Percentiles rank a stretch among this genome's conserved stretches.
Evolutionary conservation across 495 filamentous ascomycete species (phyloP).

Genomic region (Bryoglossum gracile): DNA sequence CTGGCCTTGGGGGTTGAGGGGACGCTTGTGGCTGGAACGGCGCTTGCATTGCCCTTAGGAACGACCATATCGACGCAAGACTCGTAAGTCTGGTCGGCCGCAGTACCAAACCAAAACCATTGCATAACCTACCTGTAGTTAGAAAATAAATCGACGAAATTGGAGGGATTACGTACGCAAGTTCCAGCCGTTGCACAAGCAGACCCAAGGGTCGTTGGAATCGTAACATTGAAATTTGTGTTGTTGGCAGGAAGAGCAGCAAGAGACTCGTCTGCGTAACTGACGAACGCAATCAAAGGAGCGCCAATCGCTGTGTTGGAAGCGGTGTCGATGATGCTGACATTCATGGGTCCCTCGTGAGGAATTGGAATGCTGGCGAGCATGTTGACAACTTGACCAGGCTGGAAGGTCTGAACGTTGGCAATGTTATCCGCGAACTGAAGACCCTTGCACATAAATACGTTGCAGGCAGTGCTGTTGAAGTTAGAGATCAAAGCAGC

Average conservation of each 20-base stretch:
- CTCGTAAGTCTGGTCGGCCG: conserved; percentile 66
- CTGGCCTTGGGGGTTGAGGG: too few species aligned
- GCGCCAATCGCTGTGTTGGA: conserved; percentile 13
- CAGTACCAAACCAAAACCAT: conserved; percentile 62
- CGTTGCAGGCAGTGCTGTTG: conserved; percentile 51
- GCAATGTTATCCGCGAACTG: conserved; percentile 64
- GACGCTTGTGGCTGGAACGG: too few species aligned
- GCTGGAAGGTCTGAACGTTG: conserved; percentile 53
- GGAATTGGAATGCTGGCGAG: conserved; percentile 33
- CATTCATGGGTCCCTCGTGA: conserved; percentile 17
- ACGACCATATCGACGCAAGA: conserved; percentile 49
- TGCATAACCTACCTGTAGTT: conserved; percentile 37
- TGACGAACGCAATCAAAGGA: conserved; percentile 11
- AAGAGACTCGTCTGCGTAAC: conserved; percentile 42
- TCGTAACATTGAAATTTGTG: conserved; percentile 56
- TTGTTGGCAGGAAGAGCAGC: conserved; percentile 44
- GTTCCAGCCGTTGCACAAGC: conserved; percentile 53
- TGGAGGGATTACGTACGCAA: conserved; percentile 39
- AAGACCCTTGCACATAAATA: conserved; percentile 66
- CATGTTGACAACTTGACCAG: conserved; percentile 53
- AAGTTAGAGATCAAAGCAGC: conserved; percentile 48
- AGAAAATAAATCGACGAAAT: neutral
- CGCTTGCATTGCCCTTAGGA: neutral
- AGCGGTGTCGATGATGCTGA: conserved; percentile 14
- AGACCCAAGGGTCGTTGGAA: conserved; percentile 49